Conservation (phyloP, 1,139 yeast species). For the Suhomyces ambrosiae region DNA sequence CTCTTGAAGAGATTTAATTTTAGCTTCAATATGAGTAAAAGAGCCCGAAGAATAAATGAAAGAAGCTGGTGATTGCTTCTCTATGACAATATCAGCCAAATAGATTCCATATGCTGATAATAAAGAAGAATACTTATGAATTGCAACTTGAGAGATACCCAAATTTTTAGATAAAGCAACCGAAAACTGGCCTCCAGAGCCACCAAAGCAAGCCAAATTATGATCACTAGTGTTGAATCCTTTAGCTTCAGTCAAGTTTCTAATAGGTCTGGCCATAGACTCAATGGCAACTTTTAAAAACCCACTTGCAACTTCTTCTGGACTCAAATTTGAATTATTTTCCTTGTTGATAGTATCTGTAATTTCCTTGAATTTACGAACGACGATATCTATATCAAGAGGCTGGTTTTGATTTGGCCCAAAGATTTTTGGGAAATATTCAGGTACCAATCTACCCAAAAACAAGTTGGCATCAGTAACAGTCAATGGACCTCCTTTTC, state of each 20-base stretch:
- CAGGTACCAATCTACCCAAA: slow-evolving; percentile 44
- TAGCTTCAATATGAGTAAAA: slow-evolving; percentile 26
- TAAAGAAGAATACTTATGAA: slow-evolving; percentile 47
- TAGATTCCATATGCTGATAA: slow-evolving; percentile 49
- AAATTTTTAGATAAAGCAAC: slow-evolving; percentile 43
- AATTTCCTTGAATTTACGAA: slow-evolving; percentile 32
- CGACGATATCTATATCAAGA: slow-evolving; percentile 36
- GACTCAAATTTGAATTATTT: slow-evolving; percentile 25
- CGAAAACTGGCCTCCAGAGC: slow-evolving; percentile 51
- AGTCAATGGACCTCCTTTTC: slow-evolving; percentile 51
- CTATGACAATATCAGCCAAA: slow-evolving; percentile 55
- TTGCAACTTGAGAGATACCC: slow-evolving; percentile 41
- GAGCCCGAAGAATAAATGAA: slow-evolving; percentile 26
- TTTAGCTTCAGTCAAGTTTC: slow-evolving; percentile 48
- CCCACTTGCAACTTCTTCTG: slow-evolving; percentile 48
- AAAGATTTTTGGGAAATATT: slow-evolving; percentile 45
- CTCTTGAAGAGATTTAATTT: slow-evolving; percentile 26
- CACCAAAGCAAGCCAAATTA: slow-evolving; percentile 49
- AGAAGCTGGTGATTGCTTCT: slow-evolving; percentile 61
- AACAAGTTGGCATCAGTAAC: slow-evolving; percentile 50
- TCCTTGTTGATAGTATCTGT: slow-evolving; percentile 38
- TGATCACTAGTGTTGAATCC: slow-evolving; percentile 45
- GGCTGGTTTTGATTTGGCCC: slow-evolving; percentile 47
- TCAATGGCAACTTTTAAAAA: slow-evolving; percentile 49
- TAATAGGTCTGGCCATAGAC: slow-evolving; percentile 49